Percentiles rank a stretch among this genome's conserved stretches.
Conservation (phyloP, 2,329 filamentous ascomycete species). For the Taxawa tesnikishii region DNA sequence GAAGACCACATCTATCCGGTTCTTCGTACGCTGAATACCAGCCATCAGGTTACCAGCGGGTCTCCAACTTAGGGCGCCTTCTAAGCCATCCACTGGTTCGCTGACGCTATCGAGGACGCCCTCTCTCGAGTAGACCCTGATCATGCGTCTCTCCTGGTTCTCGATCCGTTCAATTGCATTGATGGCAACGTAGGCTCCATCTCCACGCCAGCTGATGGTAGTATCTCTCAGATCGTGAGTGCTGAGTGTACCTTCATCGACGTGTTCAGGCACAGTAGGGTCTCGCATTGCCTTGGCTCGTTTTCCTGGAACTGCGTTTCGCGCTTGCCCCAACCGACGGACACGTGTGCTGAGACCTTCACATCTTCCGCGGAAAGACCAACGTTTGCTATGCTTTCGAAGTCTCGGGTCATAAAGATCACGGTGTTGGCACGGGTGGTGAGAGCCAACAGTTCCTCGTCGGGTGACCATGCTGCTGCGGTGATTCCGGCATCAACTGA, state of each 20-base stretch:
- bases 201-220: constrained; percentile 83
- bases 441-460: constrained; percentile 81
- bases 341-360: constrained; percentile 77
- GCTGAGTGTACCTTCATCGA: constrained; percentile 73
- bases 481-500: constrained; percentile 87
- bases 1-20: constrained; percentile 73
- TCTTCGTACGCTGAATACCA: constrained; percentile 60
- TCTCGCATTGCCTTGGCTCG: constrained; percentile 77
- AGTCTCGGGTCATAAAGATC: constrained; percentile 84
- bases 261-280: constrained; percentile 84
- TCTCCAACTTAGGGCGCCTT: constrained; percentile 78
- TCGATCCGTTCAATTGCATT: constrained; percentile 69
- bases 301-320: constrained; percentile 97
- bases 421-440: constrained; percentile 68
- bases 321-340: constrained; percentile 75
- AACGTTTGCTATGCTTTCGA: constrained; percentile 71
- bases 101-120: constrained; percentile 85
- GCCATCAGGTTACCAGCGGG: constrained; percentile 84
- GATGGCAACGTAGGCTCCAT: constrained; percentile 81
- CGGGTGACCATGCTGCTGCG: constrained; percentile 85
- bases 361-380: constrained; percentile 64
- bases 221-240: constrained; percentile 57
- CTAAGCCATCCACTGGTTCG: constrained; percentile 88
- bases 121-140: constrained; percentile 83
- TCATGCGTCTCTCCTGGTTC: constrained; percentile 55